These are phyloP conservation scores for Penicillium fimorum DNA, from an alignment of 495 filamentous ascomycete species.

Conservation along the genomic window DNA sequence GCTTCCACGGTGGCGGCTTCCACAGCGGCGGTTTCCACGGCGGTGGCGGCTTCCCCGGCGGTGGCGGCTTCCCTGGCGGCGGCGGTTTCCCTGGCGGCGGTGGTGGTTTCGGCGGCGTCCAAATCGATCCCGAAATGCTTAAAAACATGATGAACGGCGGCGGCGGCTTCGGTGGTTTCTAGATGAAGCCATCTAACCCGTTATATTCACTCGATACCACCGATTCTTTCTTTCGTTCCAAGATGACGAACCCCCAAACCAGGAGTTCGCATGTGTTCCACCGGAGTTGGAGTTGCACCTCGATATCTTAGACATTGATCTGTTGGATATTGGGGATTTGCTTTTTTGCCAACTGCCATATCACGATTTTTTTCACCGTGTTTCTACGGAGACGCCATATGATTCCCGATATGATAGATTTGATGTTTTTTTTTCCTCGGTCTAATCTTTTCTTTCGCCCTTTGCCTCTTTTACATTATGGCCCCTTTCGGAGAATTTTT, in stretches of 20 bases:
- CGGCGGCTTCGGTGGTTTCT: constrained; percentile 47
- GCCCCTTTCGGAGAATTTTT: constrained; percentile 1
- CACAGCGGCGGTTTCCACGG: constrained; percentile 45
- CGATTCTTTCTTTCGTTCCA: not conserved
- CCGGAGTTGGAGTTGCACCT: constrained; percentile 17
- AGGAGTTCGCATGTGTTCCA: constrained; percentile 12
- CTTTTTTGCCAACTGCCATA: constrained; percentile 5
- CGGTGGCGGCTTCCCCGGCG: constrained; percentile 51
- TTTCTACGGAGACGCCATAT: constrained; percentile 13
- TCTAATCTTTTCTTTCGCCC: not conserved
- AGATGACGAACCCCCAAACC: not conserved
- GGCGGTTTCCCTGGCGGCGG: constrained; percentile 55
- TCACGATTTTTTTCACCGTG: constrained; percentile 10
- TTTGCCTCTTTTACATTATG: not conserved
- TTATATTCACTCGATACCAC: constrained; percentile 3
- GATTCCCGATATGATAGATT: constrained; percentile 20
- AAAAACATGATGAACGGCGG: constrained; percentile 57
- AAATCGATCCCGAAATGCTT: constrained; percentile 53
- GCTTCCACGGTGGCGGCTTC: constrained; percentile 40
- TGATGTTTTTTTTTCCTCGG: not conserved
- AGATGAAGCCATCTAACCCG: constrained; percentile 8
- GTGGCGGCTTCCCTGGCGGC: constrained; percentile 4
- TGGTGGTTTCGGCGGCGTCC: constrained; percentile 40
- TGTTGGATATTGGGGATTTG: not conserved
- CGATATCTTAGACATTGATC: constrained; percentile 5